Evolutionary conservation across 805 yeast species (phyloP).

Genomic region (Barnettozyma californica): DNA sequence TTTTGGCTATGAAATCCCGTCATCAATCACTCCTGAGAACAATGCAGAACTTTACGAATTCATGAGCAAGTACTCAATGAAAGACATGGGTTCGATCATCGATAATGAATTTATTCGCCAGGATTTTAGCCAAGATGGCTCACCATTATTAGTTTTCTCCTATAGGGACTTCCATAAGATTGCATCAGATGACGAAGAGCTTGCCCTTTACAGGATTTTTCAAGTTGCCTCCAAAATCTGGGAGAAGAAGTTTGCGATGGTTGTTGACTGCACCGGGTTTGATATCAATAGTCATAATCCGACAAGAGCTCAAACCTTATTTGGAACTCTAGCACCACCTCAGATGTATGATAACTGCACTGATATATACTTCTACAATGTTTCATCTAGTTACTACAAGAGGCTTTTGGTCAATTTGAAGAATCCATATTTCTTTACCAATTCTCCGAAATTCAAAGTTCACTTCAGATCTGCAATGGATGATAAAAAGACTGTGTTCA

Average conservation of each 20-base stretch:
- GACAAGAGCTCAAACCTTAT: conserved; percentile 29
- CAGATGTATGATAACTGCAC: conserved; percentile 47
- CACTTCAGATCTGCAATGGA: conserved; percentile 43
- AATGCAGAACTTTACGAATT: conserved; percentile 60
- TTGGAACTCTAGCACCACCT: conserved; percentile 45
- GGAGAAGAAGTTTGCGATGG: conserved; percentile 57
- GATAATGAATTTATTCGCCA: conserved; percentile 50
- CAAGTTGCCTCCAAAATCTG: conserved; percentile 67
- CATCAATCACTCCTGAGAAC: conserved; percentile 43
- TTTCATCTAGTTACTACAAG: conserved; percentile 26
- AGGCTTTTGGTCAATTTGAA: conserved; percentile 23
- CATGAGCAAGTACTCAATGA: conserved; percentile 60
- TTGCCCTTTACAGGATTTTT: conserved; percentile 52
- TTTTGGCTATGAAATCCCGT: conserved; percentile 52
- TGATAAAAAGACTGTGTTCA: conserved; percentile 37
- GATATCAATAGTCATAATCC: conserved; percentile 26
- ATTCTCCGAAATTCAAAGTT: conserved; percentile 19
- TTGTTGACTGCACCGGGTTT: conserved; percentile 68
- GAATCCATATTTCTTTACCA: conserved; percentile 15
- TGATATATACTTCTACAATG: conserved; percentile 44
- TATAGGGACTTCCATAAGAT: conserved; percentile 33
- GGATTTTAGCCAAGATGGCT: conserved; percentile 66
- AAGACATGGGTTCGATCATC: conserved; percentile 41
- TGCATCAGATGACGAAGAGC: conserved; percentile 38
- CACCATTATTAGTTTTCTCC: conserved; percentile 58